phyloP scores from a whole-genome alignment of 495 filamentous ascomycete genomes.

The Monascus purpureus region DNA sequence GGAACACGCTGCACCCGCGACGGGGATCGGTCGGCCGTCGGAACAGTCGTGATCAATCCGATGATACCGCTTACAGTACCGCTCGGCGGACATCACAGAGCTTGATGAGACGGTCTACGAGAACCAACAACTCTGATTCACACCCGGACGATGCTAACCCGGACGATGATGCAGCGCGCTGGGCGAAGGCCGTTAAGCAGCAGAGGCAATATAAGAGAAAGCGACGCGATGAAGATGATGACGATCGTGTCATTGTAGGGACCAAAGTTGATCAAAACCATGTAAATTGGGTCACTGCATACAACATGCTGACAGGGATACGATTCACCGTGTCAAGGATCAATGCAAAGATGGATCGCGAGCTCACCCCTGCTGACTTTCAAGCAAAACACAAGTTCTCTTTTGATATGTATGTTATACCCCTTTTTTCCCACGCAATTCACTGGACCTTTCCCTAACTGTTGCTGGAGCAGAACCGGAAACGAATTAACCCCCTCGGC shows the following conservation, averaged over 20 bases:
- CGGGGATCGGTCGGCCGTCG: constrained; percentile 37
- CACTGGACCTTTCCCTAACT: constrained; percentile 6
- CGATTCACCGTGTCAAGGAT: constrained; percentile 92
- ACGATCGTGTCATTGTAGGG: constrained; percentile 88
- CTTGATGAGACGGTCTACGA: constrained; percentile 65
- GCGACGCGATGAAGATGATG: constrained; percentile 77
- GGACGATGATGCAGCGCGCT: constrained; percentile 82
- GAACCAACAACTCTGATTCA: constrained; percentile 71
- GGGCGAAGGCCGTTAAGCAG: constrained; percentile 84
- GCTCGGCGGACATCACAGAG: constrained; percentile 76
- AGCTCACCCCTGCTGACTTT: constrained; percentile 82
- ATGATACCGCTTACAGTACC: constrained; percentile 52
- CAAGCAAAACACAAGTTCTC: constrained; percentile 89
- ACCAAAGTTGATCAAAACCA: constrained; percentile 97
- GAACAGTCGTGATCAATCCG: constrained; percentile 40
- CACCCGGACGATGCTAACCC: constrained; percentile 69
- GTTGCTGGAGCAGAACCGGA: constrained; percentile 51
- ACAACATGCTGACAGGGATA: constrained; percentile 99
- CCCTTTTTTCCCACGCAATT: background rate
- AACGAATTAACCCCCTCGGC: constrained; percentile 95
- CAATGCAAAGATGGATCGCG: constrained; percentile 89
- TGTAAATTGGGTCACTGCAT: constrained; percentile 94
- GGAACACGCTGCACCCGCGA: constrained; percentile 83
- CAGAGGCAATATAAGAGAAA: constrained; percentile 73
- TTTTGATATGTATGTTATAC: constrained; percentile 70